phyloP scores from a whole-genome alignment of 169 alveolate genomes.

The Cryptosporidium sp. region DNA sequence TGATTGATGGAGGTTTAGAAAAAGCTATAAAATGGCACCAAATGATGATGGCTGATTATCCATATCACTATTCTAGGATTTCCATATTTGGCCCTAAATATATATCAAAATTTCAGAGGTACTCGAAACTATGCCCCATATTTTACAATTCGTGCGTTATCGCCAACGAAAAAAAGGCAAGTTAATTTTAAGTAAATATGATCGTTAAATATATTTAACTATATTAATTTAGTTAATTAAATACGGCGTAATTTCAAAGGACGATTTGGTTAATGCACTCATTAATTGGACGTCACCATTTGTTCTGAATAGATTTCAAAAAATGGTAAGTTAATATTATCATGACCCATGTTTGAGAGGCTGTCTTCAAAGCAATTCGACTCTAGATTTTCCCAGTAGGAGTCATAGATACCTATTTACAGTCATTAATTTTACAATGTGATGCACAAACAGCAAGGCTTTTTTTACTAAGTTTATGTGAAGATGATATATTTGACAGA shows the following conservation, averaged over 20 bases:
- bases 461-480: conserved; percentile 17
- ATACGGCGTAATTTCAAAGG: conserved; percentile 36
- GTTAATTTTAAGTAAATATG: not conserved
- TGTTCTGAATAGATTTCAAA: conserved; percentile 33
- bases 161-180: conserved; percentile 35
- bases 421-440: not conserved
- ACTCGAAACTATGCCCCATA: conserved; percentile 25
- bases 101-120: conserved; percentile 34
- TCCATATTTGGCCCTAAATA: not conserved
- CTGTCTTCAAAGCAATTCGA: not conserved
- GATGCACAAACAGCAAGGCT: conserved; percentile 30
- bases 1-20: conserved; percentile 13
- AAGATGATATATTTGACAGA: not conserved
- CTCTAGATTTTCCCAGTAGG: conserved; percentile 13
- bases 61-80: conserved; percentile 48
- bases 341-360: not conserved
- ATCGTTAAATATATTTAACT: not conserved
- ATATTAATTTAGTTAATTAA: conserved; percentile 31
- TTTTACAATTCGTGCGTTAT: conserved; percentile 44
- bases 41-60: not conserved
- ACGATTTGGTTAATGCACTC: conserved; percentile 5
- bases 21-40: conserved; percentile 46
- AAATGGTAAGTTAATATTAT: conserved; percentile 25
- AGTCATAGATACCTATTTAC: not conserved
- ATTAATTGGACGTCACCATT: conserved; percentile 54